Percentiles rank a stretch among this genome's conserved stretches.
Conservation (phyloP, 169 alveolate species). For the Plasmodium billcollinsi region DNA sequence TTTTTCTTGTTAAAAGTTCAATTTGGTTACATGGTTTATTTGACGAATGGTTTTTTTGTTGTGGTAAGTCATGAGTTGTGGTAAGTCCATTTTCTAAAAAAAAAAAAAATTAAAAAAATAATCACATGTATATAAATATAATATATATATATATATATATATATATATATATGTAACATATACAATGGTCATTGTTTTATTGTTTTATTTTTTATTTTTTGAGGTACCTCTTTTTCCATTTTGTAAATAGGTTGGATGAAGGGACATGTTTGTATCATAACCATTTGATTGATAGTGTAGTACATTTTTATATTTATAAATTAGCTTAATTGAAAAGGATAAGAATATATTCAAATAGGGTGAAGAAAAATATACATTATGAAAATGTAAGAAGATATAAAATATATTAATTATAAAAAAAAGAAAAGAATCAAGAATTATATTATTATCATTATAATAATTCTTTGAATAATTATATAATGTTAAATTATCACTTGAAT, state of each 20-base stretch:
- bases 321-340: slow-evolving; percentile 31
- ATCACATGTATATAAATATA: background rate
- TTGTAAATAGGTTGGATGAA: too few relatives aligned
- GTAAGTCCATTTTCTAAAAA: too few relatives aligned
- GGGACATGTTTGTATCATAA: too few relatives aligned
- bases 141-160: background rate
- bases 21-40: too few relatives aligned
- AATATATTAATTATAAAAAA: slow-evolving; percentile 29
- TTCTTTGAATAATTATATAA: slow-evolving; percentile 21
- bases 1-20: too few relatives aligned
- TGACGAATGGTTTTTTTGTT: too few relatives aligned
- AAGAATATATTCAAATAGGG: slow-evolving; percentile 44
- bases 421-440: slow-evolving; percentile 27
- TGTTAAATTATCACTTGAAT: slow-evolving; percentile 56
- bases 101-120: too few relatives aligned
- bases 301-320: slow-evolving; percentile 22
- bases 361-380: slow-evolving; percentile 50
- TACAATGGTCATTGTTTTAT: too few relatives aligned
- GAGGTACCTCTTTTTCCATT: too few relatives aligned
- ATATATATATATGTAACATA: background rate
- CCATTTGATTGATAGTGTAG: background rate
- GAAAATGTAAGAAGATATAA: slow-evolving; percentile 48
- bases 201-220: too few relatives aligned
- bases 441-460: slow-evolving; percentile 22
- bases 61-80: too few relatives aligned